phyloP scores from a whole-genome alignment of 805 yeast genomes.

The Sugiyamaella qingdaonensis region DNA sequence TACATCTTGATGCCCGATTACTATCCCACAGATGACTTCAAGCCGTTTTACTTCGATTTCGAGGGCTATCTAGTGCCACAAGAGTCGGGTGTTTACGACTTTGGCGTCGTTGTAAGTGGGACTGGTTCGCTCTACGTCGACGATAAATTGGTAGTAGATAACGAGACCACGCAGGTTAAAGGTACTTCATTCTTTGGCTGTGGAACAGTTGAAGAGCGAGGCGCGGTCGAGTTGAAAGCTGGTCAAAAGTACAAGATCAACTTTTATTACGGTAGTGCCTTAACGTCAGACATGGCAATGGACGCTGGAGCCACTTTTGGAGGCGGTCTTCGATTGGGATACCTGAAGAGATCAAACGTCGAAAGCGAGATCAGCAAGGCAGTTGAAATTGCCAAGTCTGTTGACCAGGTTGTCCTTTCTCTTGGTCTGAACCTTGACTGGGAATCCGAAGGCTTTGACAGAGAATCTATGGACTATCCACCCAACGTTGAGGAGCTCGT shows the following conservation, averaged over 20 bases:
- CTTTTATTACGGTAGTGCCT: slow-evolving; percentile 50
- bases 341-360: slow-evolving; percentile 28
- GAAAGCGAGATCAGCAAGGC: slow-evolving; percentile 40
- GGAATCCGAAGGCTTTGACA: slow-evolving; percentile 60
- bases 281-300: slow-evolving; percentile 31
- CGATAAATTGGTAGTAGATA: slow-evolving; percentile 51
- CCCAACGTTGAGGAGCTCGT: slow-evolving; percentile 44
- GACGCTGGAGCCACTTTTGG: slow-evolving; percentile 28
- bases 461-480: slow-evolving; percentile 49
- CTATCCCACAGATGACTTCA: slow-evolving; percentile 7
- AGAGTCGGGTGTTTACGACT: slow-evolving; percentile 44
- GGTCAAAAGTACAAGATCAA: slow-evolving; percentile 45
- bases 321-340: slow-evolving; percentile 37
- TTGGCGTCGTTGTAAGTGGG: slow-evolving; percentile 52
- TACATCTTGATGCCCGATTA: slow-evolving; percentile 19
- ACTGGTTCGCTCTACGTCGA: slow-evolving; percentile 53
- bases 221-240: slow-evolving; percentile 37
- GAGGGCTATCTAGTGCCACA: slow-evolving; percentile 46
- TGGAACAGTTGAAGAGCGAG: slow-evolving; percentile 52
- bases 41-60: slow-evolving; percentile 41
- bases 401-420: slow-evolving; percentile 49
- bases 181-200: slow-evolving; percentile 51
- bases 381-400: slow-evolving; percentile 44
- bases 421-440: slow-evolving; percentile 52
- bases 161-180: slow-evolving; percentile 46